phyloP scores from a whole-genome alignment of 129 eudicot species.

The Glebionis coronaria region DNA sequence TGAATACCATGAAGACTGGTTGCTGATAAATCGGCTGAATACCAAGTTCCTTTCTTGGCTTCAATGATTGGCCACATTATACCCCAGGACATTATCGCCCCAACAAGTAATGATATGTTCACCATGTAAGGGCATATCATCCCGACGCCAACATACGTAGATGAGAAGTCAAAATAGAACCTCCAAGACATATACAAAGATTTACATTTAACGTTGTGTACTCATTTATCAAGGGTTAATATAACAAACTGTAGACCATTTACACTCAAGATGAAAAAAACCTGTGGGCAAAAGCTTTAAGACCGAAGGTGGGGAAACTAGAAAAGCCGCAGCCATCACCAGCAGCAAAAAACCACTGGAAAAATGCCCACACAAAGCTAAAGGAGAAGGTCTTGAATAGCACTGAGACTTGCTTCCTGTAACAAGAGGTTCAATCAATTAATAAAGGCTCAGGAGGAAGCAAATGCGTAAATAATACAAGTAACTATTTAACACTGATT shows the following conservation, averaged over 20 bases:
- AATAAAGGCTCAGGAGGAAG: no score
- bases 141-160: constrained; percentile 63
- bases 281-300: constrained; percentile 43
- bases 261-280: background rate
- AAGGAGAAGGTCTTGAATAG: constrained; percentile 45
- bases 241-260: background rate
- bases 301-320: constrained; percentile 50
- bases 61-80: constrained; percentile 62
- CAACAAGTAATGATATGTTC: constrained; percentile 50
- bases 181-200: constrained; percentile 16
- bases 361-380: constrained; percentile 57
- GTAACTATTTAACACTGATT: background rate
- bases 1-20: constrained; percentile 58
- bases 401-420: constrained; percentile 44
- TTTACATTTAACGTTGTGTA: background rate
- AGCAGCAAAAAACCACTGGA: constrained; percentile 60
- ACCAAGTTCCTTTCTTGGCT: constrained; percentile 54
- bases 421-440: background rate
- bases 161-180: constrained; percentile 60
- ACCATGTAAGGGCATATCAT: constrained; percentile 65
- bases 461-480: background rate
- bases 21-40: constrained; percentile 28
- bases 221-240: background rate
- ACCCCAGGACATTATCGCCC: constrained; percentile 65
- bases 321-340: constrained; percentile 47